Evolutionary conservation across 208 protist genomes (phyloP), one percentile per base, ranked within the genome.

Genomic region (Trypanosoma avium): DNA sequence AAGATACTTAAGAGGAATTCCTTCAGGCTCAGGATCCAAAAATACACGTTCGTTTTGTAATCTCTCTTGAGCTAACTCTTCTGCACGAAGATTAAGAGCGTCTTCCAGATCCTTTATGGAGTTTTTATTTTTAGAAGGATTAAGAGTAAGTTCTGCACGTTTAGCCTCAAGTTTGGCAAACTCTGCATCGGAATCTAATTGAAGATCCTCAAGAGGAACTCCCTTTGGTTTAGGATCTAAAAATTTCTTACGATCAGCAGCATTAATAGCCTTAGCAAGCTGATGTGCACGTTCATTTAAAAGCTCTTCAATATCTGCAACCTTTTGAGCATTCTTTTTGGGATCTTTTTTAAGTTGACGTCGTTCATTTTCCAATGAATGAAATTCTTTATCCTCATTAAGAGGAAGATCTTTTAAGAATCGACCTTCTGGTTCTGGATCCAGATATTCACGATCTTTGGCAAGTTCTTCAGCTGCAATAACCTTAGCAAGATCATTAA

Each of bases 211-310:
- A 10, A 77, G 27, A 9, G 76, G 79, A 54, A 93, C 80, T 47
- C 82, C 81, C 61, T 77, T 81, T 59, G 80, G 84, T 21, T 68
- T 42, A 9, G 68, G 65, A 49, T 71, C 66, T 40, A 92, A 70
- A 66, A 67, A 92, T 45, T 73, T 67, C 12, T 70, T 74, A 30
- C 87, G 79, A 35, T 93, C 84, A 9, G 72, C 74, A 19, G 75
- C 66, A 73, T 90, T 93, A 52, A 86, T 63, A 55, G 75, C 43
- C 50, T 85, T 76, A n/a, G 84, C 87, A 9, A 93, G 68, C 38
- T 88, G 78, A 50, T 89, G 76, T 5, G 77, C 75, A 46, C 88
- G 71, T 60, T 88, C 82, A 70, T 90, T 88, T 80, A 93, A 77
- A 40, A 68, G 70, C 43, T 89, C 75, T 75, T 92, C 82, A 68